A percentile compares a stretch with the other conserved stretches of the same genome.
phyloP scores from a whole-genome alignment of 2,329 filamentous ascomycete species.

The Paraconiothyrium brasiliense region DNA sequence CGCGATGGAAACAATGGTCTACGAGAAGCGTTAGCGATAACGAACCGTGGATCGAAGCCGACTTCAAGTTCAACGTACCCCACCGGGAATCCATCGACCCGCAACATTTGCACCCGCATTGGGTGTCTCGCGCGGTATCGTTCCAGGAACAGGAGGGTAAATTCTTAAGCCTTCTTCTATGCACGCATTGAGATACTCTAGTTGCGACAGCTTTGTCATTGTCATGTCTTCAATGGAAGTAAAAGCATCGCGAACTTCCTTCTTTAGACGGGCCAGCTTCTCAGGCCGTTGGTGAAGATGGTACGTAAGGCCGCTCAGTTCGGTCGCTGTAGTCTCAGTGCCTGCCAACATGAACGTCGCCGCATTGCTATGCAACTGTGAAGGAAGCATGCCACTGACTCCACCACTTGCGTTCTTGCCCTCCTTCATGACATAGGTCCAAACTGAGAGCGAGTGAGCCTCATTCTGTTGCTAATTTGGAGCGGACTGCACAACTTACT shows the following conservation, averaged over 20 bases:
- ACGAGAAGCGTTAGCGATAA: constrained; percentile 7
- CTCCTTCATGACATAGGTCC: constrained; percentile 46
- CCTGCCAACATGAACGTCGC: constrained; percentile 39
- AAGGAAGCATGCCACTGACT: constrained; percentile 22
- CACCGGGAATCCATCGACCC: constrained; percentile 45
- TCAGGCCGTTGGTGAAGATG: constrained; percentile 32
- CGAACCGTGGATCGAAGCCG: not conserved
- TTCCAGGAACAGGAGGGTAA: constrained; percentile 54
- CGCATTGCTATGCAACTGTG: constrained; percentile 41
- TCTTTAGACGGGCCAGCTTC: constrained; percentile 25
- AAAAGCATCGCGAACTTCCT: constrained; percentile 34
- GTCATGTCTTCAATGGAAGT: constrained; percentile 28
- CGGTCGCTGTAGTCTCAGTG: constrained; percentile 41
- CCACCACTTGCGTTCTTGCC: constrained; percentile 25
- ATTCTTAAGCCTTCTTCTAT: constrained; percentile 52
- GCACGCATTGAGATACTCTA: constrained; percentile 54
- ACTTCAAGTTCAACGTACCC: constrained; percentile 19
- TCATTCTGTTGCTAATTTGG: not conserved
- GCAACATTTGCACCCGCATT: constrained; percentile 36
- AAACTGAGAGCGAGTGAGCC: constrained; percentile 29
- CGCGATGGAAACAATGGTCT: constrained; percentile 23
- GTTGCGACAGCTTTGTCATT: constrained; percentile 23
- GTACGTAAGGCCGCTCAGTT: constrained; percentile 38
- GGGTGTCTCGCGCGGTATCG: constrained; percentile 40
- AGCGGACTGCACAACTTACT: constrained; percentile 20